A percentile compares a stretch with the other conserved stretches of the same genome.
phyloP scores from a whole-genome alignment of 1,139 yeast species.

The Candida sp. region DNA sequence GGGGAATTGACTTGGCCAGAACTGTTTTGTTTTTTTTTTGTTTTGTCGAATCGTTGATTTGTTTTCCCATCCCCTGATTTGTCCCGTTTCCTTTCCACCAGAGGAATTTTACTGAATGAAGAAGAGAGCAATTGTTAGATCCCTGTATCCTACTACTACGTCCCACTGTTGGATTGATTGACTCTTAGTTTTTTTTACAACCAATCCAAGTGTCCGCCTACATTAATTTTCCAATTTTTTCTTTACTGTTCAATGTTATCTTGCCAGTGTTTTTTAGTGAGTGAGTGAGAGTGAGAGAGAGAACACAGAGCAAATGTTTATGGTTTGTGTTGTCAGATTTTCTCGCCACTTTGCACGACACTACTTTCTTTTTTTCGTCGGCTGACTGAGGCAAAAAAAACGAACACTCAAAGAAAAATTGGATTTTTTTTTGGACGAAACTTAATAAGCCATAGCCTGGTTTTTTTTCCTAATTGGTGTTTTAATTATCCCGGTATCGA shows the following conservation, averaged over 20 bases:
- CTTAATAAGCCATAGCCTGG: neutral
- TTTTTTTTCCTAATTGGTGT: neutral
- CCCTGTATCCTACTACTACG: neutral
- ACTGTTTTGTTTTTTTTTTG: neutral
- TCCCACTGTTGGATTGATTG: neutral
- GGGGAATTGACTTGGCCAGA: neutral
- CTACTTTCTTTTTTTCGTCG: constrained; percentile 6
- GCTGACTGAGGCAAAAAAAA: constrained; percentile 3
- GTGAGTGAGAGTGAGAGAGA: neutral
- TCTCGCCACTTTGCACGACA: constrained; percentile 8
- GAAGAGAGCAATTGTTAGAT: neutral
- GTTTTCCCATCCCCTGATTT: constrained; percentile 3
- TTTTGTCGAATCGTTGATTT: neutral
- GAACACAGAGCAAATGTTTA: constrained; percentile 7
- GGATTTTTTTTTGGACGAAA: neutral
- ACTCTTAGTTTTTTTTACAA: neutral
- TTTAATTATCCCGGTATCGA: neutral
- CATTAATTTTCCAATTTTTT: neutral
- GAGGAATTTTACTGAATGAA: neutral
- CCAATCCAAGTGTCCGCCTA: neutral
- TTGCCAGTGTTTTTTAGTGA: neutral
- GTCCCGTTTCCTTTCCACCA: neutral
- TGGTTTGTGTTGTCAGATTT: constrained; percentile 14
- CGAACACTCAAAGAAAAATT: constrained; percentile 1
- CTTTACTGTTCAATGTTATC: constrained; percentile 1